Percentiles rank a stretch among this genome's conserved stretches.
phyloP scores from a whole-genome alignment of 768 basidiomycete genomes.

The Suillus americanus region DNA sequence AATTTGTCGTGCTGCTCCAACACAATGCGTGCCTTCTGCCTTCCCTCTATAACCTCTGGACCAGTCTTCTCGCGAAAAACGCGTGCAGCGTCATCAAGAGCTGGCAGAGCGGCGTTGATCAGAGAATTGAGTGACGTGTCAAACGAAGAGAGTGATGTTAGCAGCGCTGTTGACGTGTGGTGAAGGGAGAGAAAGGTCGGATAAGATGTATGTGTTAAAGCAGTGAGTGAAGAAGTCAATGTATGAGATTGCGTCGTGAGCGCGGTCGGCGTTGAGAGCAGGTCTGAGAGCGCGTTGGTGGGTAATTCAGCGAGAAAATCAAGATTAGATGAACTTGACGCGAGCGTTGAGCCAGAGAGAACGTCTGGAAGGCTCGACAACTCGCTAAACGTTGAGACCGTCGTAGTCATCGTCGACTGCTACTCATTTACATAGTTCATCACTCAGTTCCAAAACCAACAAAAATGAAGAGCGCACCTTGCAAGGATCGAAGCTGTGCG shows the following conservation, averaged over 20 bases:
- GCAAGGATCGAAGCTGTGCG: not conserved
- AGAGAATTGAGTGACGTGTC: slow-evolving; percentile 72
- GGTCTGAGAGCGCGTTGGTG: slow-evolving; percentile 60
- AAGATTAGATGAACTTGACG: slow-evolving; percentile 21
- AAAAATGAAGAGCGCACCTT: not conserved
- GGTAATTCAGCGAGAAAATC: slow-evolving; percentile 67
- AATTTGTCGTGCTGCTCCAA: slow-evolving; percentile 94
- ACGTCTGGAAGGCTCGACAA: slow-evolving; percentile 25
- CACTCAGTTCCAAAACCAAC: not conserved
- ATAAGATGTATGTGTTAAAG: slow-evolving; percentile 88
- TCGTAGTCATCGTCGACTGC: slow-evolving; percentile 20
- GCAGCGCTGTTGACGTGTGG: slow-evolving; percentile 70
- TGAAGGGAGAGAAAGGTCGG: slow-evolving; percentile 91
- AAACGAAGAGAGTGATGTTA: slow-evolving; percentile 70
- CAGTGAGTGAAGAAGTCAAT: slow-evolving; percentile 85
- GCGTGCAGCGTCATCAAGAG: slow-evolving; percentile 70
- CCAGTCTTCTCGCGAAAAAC: slow-evolving; percentile 76
- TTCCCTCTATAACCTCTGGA: slow-evolving; percentile 62
- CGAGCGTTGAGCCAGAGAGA: slow-evolving; percentile 17
- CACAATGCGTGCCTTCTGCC: slow-evolving; percentile 78
- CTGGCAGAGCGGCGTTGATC: slow-evolving; percentile 66
- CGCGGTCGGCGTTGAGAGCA: slow-evolving; percentile 71
- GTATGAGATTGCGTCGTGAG: slow-evolving; percentile 85
- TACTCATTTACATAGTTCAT: not conserved
- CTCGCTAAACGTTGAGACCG: slow-evolving; percentile 15